A percentile compares a stretch with the other conserved stretches of the same genome.
Conservation (phyloP, 2,329 filamentous ascomycete genomes). For the Dothistroma septosporum region DNA sequence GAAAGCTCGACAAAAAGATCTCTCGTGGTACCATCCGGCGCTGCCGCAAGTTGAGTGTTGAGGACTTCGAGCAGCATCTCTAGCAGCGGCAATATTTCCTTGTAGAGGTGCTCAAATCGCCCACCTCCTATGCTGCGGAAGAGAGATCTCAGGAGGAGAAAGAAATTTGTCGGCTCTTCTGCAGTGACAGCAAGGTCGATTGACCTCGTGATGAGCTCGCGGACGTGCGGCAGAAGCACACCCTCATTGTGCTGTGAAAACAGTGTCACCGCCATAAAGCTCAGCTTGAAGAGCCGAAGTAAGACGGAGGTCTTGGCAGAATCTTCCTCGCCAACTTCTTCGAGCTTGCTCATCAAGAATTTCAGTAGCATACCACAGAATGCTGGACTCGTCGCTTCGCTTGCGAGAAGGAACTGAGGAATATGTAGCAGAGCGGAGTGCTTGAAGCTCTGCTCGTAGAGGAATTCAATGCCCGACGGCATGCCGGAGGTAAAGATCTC, state of each 20-base stretch:
- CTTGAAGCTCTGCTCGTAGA: constrained; percentile 97
- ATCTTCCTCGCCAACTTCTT: constrained; percentile 88
- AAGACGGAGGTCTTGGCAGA: constrained; percentile 90
- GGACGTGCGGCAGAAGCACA: constrained; percentile 89
- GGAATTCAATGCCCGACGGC: constrained; percentile 75
- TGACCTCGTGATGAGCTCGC: constrained; percentile 94
- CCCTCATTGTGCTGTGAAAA: constrained; percentile 95
- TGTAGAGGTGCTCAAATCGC: constrained; percentile 96
- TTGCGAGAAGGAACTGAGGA: constrained; percentile 97
- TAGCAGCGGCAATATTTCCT: constrained; percentile 90
- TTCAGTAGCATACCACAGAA: constrained; percentile 98
- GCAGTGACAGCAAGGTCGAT: constrained; percentile 94
- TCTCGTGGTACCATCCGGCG: constrained; percentile 81
- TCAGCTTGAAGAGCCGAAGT: constrained; percentile 90
- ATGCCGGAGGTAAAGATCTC: constrained; percentile 67
- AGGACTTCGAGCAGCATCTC: constrained; percentile 98
- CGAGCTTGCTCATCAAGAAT: constrained; percentile 94
- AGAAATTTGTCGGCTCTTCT: constrained; percentile 98
- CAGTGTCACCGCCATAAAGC: constrained; percentile 97
- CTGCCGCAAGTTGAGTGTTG: constrained; percentile 87
- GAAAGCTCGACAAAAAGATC: constrained; percentile 97
- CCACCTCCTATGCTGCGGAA: constrained; percentile 97
- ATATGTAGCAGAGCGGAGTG: constrained; percentile 91
- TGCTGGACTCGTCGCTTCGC: constrained; percentile 92
- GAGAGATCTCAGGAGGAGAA: constrained; percentile 82